phyloP scores from a whole-genome alignment of 176 grass and related monocot genomes.

The Coix lacrymajobi region DNA sequence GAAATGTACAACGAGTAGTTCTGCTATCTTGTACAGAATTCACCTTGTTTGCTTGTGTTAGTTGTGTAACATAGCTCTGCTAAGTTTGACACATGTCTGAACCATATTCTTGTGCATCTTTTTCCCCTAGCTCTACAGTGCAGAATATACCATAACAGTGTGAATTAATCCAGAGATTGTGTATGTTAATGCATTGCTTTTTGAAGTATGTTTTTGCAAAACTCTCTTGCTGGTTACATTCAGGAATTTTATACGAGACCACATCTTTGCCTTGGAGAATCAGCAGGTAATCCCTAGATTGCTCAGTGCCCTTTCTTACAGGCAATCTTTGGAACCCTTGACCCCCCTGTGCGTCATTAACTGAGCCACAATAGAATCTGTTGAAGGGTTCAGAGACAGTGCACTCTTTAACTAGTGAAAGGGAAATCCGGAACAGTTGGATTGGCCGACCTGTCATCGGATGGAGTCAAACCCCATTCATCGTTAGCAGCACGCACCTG shows the following conservation, averaged over 20 bases:
- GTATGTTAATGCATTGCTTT: background rate
- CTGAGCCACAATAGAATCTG: background rate
- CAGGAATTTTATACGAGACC: background rate
- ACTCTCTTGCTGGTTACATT: background rate
- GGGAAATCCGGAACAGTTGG: background rate
- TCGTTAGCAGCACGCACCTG: background rate
- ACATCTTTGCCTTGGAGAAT: background rate
- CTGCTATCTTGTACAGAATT: conserved; percentile 35
- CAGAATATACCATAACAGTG: conserved; percentile 2
- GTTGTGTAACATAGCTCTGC: conserved; percentile 5
- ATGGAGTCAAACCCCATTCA: background rate
- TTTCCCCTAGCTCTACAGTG: background rate
- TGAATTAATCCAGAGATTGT: background rate
- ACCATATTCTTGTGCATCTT: background rate
- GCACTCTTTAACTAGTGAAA: background rate
- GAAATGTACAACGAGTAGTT: conserved; percentile 26
- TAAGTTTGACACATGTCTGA: conserved; percentile 9
- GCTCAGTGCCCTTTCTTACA: background rate
- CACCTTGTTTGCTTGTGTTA: background rate
- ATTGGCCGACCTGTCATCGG: background rate
- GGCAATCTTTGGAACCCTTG: background rate
- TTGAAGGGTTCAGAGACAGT: background rate
- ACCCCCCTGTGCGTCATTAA: background rate
- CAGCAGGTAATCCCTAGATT: background rate
- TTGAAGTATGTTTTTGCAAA: background rate